These are phyloP conservation scores for Periglandula ipomoeae DNA, from an alignment of 2,329 filamentous ascomycete species.

Conservation along the genomic window DNA sequence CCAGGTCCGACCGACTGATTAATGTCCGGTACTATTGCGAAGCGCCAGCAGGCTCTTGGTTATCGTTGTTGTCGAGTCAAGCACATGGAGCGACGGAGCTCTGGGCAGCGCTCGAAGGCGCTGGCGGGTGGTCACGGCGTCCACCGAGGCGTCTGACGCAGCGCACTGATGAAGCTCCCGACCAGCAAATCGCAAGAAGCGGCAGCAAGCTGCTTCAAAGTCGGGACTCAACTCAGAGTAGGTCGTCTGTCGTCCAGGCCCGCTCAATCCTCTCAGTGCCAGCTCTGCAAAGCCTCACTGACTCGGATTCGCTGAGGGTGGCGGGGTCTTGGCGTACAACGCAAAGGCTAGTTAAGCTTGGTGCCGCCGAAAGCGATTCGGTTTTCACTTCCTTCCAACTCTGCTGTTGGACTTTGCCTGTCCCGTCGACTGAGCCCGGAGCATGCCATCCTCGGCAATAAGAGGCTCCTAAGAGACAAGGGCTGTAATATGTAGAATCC, in stretches of 20 bases:
- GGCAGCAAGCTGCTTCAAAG: not conserved
- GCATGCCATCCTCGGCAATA: not conserved
- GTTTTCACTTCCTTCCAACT: not conserved
- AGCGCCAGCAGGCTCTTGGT: too few species aligned
- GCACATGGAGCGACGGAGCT: too few species aligned
- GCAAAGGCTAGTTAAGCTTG: conserved; percentile 3
- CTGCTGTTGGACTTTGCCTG: not conserved
- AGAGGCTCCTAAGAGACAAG: too few species aligned
- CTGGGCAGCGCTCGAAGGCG: not conserved
- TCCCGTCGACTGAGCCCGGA: not conserved
- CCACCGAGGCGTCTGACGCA: conserved; percentile 7
- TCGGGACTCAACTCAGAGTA: too few species aligned
- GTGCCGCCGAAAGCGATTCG: conserved; percentile 2
- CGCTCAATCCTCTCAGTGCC: not conserved
- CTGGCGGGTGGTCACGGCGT: conserved; percentile 2
- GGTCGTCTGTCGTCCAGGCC: not conserved
- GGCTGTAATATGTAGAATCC: too few species aligned
- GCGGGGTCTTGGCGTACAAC: conserved; percentile 2
- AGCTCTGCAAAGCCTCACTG: not conserved
- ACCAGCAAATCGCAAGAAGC: not conserved
- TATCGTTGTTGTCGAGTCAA: too few species aligned
- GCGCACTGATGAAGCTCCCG: not conserved
- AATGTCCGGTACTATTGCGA: too few species aligned
- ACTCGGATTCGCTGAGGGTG: conserved; percentile 6
- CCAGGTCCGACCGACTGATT: too few species aligned